Base-by-base conservation (phyloP, 371 early-diverging fungal species). In the Sporodiniella umbellata region DNA sequence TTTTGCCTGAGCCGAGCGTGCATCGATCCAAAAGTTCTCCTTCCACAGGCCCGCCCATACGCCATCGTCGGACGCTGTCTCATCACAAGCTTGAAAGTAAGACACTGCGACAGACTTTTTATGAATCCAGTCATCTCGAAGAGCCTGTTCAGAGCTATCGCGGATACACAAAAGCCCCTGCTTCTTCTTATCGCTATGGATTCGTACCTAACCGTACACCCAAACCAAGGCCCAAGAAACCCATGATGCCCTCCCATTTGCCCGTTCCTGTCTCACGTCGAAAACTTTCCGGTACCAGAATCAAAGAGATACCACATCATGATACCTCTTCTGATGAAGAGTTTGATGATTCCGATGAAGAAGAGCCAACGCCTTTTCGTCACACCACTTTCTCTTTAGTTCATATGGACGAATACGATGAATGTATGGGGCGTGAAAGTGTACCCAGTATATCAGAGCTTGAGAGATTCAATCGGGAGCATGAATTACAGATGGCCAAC, bases 321-420 rank as follows among this genome's bases (percentile, higher is more conserved):
- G 66, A 61, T 22, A 79, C 54, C 19, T 50, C 51, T 21, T 76
- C 80, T 0, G 86, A 85, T 25, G 81, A 54, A 54, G 54, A 80
- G n/a, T 65, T 66, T 22, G 56, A 51, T 25, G 61, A 46, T 15
- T 68, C 56, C 3, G 70, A 73, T 43, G 48, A 57, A 19, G 75
- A 71, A 39, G 67, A 66, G 14, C 51, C 52, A 17, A 44, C 53
- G 2, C 53, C 56, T 0, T 61, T 56, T 8, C 48, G 48, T 12
- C 53, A 61, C 21, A 61, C 68, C 26, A 75, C 72, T 0, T 80
- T 85, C 47, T 81, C 80, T 8, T 38, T 85, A 33, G 73, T 72
- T n/a, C 59, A 66, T 30, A 81, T 79, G 0, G 85, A 85, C 45
- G 83, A 80, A 42, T 82, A 79, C 56, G 83, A 85, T 23, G 83